These are phyloP conservation scores for Populus hybrid DNA, from an alignment of 441 rosid genomes.

Conservation along the genomic window DNA sequence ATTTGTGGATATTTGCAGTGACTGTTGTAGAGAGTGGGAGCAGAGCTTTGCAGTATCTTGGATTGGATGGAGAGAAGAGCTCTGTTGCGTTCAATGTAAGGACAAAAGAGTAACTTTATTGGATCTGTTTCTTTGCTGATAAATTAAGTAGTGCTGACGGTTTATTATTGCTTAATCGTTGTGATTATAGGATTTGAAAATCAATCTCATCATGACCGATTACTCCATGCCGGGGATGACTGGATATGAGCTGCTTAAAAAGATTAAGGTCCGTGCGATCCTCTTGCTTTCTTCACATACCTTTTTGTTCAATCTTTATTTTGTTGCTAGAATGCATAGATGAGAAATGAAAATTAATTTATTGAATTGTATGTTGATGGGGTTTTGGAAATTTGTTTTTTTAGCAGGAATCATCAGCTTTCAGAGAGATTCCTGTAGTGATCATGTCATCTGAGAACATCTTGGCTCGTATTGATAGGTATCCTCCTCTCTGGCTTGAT, in stretches of 20 bases:
- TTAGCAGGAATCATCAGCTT: constrained; percentile 69
- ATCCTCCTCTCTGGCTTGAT: not conserved
- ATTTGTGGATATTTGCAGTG: constrained; percentile 40
- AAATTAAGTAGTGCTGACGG: not conserved
- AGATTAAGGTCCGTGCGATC: constrained; percentile 55
- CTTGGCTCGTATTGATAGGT: constrained; percentile 71
- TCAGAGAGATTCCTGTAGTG: constrained; percentile 84
- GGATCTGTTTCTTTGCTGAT: constrained; percentile 19
- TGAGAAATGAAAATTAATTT: no score
- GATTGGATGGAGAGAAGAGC: constrained; percentile 73
- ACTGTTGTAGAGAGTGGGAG: constrained; percentile 88
- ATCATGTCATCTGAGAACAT: constrained; percentile 93
- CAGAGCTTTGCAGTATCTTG: constrained; percentile 86
- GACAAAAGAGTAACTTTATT: not conserved
- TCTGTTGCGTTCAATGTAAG: constrained; percentile 61
- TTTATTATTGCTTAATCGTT: not conserved
- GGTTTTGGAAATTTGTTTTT: constrained; percentile 5
- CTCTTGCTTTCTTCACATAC: not conserved
- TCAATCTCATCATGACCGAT: constrained; percentile 91
- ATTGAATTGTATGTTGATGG: not conserved
- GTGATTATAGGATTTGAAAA: constrained; percentile 60
- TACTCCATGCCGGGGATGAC: constrained; percentile 98
- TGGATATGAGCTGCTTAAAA: constrained; percentile 90
- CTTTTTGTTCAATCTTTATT: not conserved
- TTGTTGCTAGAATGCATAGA: not conserved